These are phyloP conservation scores for Botrytis paeoniae DNA, from an alignment of 2,329 filamentous ascomycete genomes.

Conservation along the genomic window DNA sequence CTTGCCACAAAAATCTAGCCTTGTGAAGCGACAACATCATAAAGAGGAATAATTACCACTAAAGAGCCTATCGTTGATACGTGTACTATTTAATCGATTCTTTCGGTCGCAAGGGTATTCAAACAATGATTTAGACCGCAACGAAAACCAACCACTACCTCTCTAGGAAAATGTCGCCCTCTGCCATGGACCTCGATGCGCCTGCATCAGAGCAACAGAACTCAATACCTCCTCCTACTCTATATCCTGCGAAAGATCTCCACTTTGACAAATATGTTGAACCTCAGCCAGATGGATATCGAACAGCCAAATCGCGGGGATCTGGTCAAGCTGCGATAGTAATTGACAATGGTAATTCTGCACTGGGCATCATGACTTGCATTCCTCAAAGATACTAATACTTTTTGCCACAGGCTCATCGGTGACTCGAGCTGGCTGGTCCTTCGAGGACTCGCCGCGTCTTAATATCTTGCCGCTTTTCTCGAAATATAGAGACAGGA, in stretches of 20 bases:
- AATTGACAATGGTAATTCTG: slow-evolving; percentile 83
- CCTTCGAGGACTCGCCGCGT: slow-evolving; percentile 80
- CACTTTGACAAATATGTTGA: slow-evolving; percentile 56
- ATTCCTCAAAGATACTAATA: slow-evolving; percentile 21
- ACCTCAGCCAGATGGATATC: slow-evolving; percentile 63
- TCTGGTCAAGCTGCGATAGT: slow-evolving; percentile 73
- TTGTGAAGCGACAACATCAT: slow-evolving; percentile 14
- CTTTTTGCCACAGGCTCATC: slow-evolving; percentile 65
- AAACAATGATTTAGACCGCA: slow-evolving; percentile 15
- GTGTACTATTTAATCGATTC: background rate
- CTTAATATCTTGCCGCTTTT: slow-evolving; percentile 83
- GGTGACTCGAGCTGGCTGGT: slow-evolving; percentile 89
- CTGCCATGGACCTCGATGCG: slow-evolving; percentile 32
- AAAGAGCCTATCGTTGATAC: background rate
- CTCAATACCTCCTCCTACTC: slow-evolving; percentile 51
- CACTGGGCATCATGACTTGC: background rate
- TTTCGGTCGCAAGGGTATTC: background rate
- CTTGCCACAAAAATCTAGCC: slow-evolving; percentile 11
- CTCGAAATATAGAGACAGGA: slow-evolving; percentile 93
- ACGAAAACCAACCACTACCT: slow-evolving; percentile 4
- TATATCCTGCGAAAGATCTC: slow-evolving; percentile 61
- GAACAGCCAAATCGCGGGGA: slow-evolving; percentile 52
- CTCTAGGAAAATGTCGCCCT: slow-evolving; percentile 36
- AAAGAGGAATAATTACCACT: background rate
- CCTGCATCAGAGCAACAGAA: slow-evolving; percentile 44